A percentile compares a stretch with the other conserved stretches of the same genome.
These are phyloP conservation scores for Blastocladiella emersonii DNA, from an alignment of 371 early-diverging fungal species.

Conservation along the genomic window DNA sequence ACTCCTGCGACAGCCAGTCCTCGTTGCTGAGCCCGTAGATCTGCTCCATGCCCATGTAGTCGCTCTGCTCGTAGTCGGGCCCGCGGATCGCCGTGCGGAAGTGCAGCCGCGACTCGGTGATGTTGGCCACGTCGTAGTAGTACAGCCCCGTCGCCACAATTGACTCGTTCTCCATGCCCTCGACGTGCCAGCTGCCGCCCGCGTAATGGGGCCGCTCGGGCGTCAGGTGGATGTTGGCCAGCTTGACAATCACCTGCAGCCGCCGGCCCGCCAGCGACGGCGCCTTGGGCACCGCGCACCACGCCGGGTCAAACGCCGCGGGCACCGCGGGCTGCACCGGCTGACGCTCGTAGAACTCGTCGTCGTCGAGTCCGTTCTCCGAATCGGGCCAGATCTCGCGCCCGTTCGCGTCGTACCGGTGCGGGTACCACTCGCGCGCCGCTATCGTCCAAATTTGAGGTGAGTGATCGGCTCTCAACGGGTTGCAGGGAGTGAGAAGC, in stretches of 20 bases:
- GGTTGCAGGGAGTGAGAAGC: no score
- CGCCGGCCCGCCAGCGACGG: constrained; percentile 15
- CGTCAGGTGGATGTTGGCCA: constrained; percentile 39
- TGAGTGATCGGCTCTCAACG: no score
- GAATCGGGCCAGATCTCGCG: constrained; percentile 2
- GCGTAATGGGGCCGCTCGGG: constrained; percentile 36
- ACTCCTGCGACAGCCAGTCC: constrained; percentile 13
- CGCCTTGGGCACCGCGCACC: constrained; percentile 2
- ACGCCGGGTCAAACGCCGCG: neutral
- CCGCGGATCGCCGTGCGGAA: constrained; percentile 26
- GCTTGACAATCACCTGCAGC: constrained; percentile 50
- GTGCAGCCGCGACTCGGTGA: constrained; percentile 24
- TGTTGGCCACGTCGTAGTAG: constrained; percentile 43
- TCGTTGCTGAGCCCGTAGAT: constrained; percentile 5
- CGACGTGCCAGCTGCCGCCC: constrained; percentile 50
- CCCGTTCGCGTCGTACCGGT: neutral
- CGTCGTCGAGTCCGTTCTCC: constrained; percentile 7
- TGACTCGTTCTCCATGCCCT: constrained; percentile 45
- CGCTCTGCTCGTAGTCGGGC: constrained; percentile 18
- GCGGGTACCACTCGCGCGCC: no score
- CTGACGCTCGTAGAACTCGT: constrained; percentile 14
- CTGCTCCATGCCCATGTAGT: constrained; percentile 8
- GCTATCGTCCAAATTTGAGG: no score
- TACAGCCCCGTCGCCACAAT: constrained; percentile 46
- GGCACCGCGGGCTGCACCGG: neutral